These are phyloP conservation scores for Hanseniaspora hatyaiensis DNA, from an alignment of 805 yeast species.

Conservation along the genomic window DNA sequence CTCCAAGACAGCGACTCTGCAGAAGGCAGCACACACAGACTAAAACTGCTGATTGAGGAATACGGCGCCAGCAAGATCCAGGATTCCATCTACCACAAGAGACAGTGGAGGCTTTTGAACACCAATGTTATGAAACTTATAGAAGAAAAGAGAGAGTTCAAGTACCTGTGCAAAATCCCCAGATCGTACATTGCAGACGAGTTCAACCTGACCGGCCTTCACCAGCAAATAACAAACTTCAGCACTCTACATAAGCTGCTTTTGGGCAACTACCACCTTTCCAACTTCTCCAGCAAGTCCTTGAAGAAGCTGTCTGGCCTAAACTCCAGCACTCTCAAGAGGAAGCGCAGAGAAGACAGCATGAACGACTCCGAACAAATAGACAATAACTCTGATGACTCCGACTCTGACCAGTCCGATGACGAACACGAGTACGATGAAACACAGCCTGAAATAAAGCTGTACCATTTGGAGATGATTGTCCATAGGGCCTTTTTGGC, in stretches of 20 bases:
- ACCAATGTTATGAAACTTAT: slow-evolving; percentile 32
- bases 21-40: not conserved
- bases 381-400: slow-evolving; percentile 21
- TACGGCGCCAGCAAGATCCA: not conserved
- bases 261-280: slow-evolving; percentile 38
- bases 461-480: slow-evolving; percentile 35
- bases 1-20: not conserved
- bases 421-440: not conserved
- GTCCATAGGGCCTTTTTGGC: slow-evolving; percentile 85
- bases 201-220: slow-evolving; percentile 83
- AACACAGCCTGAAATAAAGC: slow-evolving; percentile 33
- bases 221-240: slow-evolving; percentile 77
- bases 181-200: slow-evolving; percentile 94
- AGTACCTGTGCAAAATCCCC: slow-evolving; percentile 82
- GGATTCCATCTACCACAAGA: not conserved
- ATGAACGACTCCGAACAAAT: slow-evolving; percentile 52
- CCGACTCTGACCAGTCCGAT: not conserved
- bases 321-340: not conserved
- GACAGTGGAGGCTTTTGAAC: slow-evolving; percentile 8
- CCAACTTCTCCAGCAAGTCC: not conserved
- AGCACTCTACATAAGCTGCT: slow-evolving; percentile 85
- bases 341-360: too few species aligned
- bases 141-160: slow-evolving; percentile 43
- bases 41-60: not conserved
- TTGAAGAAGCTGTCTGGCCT: not conserved